Conservation (phyloP, 2,329 filamentous ascomycete species). For the Rutstroemia sydowiana region DNA sequence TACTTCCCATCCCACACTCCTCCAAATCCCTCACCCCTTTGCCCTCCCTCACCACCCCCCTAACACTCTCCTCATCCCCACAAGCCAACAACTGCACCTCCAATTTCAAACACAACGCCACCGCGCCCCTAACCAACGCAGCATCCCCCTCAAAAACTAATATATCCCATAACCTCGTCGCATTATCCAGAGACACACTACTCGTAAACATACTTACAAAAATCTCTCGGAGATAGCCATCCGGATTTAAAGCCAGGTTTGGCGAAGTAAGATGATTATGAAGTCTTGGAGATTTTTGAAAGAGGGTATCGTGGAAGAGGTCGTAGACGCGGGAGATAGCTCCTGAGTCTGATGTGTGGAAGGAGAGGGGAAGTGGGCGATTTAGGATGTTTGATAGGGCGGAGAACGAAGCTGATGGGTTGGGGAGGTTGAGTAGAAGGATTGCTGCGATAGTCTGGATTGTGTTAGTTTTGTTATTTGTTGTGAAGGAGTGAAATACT, state of each 20-base stretch:
- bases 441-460: conserved; percentile 62
- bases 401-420: conserved; percentile 58
- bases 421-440: conserved; percentile 63
- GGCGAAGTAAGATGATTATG: conserved; percentile 53
- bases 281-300: conserved; percentile 56
- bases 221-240: conserved; percentile 50
- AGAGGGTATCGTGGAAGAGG: conserved; percentile 59
- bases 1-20: no score
- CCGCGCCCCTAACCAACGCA: conserved; percentile 61
- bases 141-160: conserved; percentile 77
- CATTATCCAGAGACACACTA: conserved; percentile 60
- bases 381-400: conserved; percentile 72
- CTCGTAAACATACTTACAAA: conserved; percentile 60
- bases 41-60: no score
- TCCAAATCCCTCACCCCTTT: no score
- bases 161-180: conserved; percentile 70
- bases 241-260: conserved; percentile 38
- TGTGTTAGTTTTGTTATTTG: neutral
- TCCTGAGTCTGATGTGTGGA: conserved; percentile 63
- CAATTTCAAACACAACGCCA: conserved; percentile 52
- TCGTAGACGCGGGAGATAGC: conserved; percentile 63
- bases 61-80: no score
- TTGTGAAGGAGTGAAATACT: conserved; percentile 31
- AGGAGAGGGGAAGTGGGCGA: conserved; percentile 65
- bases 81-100: no score